Conservation (phyloP, 768 basidiomycete genomes). For the Termitomyces bulborhizus region DNA sequence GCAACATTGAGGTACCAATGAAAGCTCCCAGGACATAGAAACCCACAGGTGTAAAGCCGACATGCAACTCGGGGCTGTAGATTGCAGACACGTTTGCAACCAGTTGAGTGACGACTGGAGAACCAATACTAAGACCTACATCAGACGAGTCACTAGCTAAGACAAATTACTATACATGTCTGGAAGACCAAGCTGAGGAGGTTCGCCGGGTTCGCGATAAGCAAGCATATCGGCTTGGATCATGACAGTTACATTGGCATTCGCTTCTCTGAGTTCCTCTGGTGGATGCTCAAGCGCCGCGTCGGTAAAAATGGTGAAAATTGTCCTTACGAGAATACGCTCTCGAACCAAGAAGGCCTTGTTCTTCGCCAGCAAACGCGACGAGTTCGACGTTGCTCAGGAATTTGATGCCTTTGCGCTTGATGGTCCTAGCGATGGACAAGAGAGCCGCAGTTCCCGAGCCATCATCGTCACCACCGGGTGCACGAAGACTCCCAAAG, state of each 20-base stretch:
- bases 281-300: not conserved
- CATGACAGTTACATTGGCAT: constrained; percentile 73
- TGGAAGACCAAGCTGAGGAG: constrained; percentile 79
- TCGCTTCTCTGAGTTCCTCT: constrained; percentile 53
- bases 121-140: constrained; percentile 55
- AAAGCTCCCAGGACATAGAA: not conserved
- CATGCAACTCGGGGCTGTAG: constrained; percentile 74
- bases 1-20: not conserved
- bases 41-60: constrained; percentile 60
- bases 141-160: not conserved
- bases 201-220: constrained; percentile 74
- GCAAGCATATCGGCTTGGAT: constrained; percentile 92
- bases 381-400: constrained; percentile 72
- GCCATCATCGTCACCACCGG: constrained; percentile 48
- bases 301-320: not conserved
- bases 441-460: constrained; percentile 66
- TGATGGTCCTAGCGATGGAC: constrained; percentile 73
- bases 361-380: constrained; percentile 89
- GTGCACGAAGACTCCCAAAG: constrained; percentile 69
- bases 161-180: constrained; percentile 32
- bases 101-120: constrained; percentile 68
- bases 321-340: constrained; percentile 73
- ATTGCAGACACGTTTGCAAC: constrained; percentile 70
- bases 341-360: constrained; percentile 74
- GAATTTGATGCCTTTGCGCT: constrained; percentile 60